Evolutionary conservation across 208 protist genomes (phyloP), one percentile per base, ranked within the genome.

Genomic region (Herpetomonas samuelpessoai): DNA sequence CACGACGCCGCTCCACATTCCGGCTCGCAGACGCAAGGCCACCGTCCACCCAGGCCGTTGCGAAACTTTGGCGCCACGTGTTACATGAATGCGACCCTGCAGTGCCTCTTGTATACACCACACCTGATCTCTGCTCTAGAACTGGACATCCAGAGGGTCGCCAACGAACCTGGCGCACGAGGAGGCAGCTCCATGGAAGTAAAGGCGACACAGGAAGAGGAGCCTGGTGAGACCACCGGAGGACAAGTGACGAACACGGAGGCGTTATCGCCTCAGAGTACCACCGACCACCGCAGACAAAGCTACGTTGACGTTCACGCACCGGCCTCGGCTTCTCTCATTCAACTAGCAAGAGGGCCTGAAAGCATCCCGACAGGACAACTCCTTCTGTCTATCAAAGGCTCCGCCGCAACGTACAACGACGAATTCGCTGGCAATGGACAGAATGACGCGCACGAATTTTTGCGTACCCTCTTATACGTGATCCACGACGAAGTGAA

Each of bases 1-100:
- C n/a, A n/a, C n/a, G n/a, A n/a, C n/a, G n/a, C n/a, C n/a, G n/a
- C n/a, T n/a, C n/a, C n/a, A n/a, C n/a, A n/a, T n/a, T 19, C 3
- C 31, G 25, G 51, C 41, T 25, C 24, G 18, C 47, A 52, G 24
- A 10, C 22, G 18, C 47, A 26, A 26, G 10, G 47, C 26, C 58
- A 64, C 26, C 58, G 57, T 35, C 24, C 65, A 2, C 88, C 88
- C 1, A n/a, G 72, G 0, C 76, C 76, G 9, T 50, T 97, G 25
- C 71, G 64, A 24, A 97, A 97, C 66, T 83, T 97, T 44, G 95
- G 96, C 18, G 96, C 96, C 50, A 99, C 97, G 22, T 99, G 97
- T 69, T 99, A 98, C 73, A 86, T 99, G 68, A 99, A 98, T 81
- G 87, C 92, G 2, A 68, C 83, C 0, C 46, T 98, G 57, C 97